phyloP scores from a whole-genome alignment of 2,329 filamentous ascomycete species.

The Clathrospora elynae region DNA sequence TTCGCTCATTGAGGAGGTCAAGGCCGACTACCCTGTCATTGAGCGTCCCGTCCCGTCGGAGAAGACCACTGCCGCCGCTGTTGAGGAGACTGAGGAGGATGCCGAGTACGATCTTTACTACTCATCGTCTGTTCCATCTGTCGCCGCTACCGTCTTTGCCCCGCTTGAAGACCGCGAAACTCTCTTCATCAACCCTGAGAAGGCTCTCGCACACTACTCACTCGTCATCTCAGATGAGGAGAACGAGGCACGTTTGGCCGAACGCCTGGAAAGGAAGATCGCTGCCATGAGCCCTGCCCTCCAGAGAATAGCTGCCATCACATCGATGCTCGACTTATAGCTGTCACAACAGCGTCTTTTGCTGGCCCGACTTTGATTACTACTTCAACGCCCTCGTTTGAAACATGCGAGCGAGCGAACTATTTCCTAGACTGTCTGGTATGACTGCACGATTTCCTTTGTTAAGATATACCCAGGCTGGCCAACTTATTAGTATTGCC shows the following conservation, averaged over 20 bases:
- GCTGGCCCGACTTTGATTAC: constrained; percentile 7
- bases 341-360: constrained; percentile 2
- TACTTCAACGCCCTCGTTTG: too few species aligned
- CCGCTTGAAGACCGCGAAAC: constrained; percentile 36
- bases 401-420: too few species aligned
- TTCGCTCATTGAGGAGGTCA: constrained; percentile 52
- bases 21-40: constrained; percentile 57
- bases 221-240: constrained; percentile 65
- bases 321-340: constrained; percentile 45
- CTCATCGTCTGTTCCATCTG: constrained; percentile 45
- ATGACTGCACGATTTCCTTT: constrained; percentile 43
- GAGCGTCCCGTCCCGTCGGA: constrained; percentile 48
- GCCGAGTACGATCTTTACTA: constrained; percentile 66
- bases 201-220: constrained; percentile 66
- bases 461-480: constrained; percentile 22
- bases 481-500: constrained; percentile 17
- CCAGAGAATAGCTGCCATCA: constrained; percentile 43
- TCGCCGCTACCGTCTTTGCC: constrained; percentile 48
- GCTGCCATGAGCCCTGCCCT: constrained; percentile 42
- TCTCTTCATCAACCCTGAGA: constrained; percentile 63
- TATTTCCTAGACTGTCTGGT: constrained; percentile 30
- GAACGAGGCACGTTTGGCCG: constrained; percentile 37
- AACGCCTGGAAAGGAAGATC: constrained; percentile 44
- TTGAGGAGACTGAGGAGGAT: constrained; percentile 56
- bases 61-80: constrained; percentile 17